These are phyloP conservation scores for Microdochium nivale DNA, from an alignment of 2,329 filamentous ascomycete species.

Conservation along the genomic window DNA sequence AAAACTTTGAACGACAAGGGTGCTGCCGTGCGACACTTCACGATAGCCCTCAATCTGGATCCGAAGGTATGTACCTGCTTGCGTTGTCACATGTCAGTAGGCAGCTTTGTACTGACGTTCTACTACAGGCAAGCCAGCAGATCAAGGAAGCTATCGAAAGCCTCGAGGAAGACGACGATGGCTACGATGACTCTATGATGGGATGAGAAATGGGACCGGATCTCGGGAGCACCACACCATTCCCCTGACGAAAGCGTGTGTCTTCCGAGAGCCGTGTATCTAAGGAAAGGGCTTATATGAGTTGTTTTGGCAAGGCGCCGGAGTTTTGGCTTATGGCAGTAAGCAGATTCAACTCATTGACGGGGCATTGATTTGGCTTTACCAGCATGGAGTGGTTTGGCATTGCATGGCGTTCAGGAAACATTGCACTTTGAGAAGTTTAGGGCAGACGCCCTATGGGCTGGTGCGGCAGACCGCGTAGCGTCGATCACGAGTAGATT, in stretches of 20 bases:
- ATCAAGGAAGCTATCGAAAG: constrained; percentile 97
- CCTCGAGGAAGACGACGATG: constrained; percentile 68
- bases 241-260: not conserved
- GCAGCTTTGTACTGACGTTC: constrained; percentile 13
- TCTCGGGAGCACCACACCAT: too few species aligned
- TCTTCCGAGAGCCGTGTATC: not conserved
- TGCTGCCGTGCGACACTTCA: constrained; percentile 86
- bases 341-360: not conserved
- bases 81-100: not conserved
- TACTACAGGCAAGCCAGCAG: constrained; percentile 67
- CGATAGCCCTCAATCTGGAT: constrained; percentile 88
- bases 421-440: not conserved
- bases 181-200: constrained; percentile 57
- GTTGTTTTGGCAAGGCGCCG: not conserved
- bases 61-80: constrained; percentile 65
- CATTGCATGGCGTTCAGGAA: constrained; percentile 3
- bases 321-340: not conserved
- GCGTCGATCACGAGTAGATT: constrained; percentile 4
- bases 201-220: constrained; percentile 27
- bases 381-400: constrained; percentile 1
- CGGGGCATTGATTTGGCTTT: not conserved
- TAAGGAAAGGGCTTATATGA: not conserved
- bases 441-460: not conserved
- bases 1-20: constrained; percentile 64
- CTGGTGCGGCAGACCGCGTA: not conserved